Base-by-base conservation (phyloP, 768 basidiomycete genomes). In the Agrocybe pediades region DNA sequence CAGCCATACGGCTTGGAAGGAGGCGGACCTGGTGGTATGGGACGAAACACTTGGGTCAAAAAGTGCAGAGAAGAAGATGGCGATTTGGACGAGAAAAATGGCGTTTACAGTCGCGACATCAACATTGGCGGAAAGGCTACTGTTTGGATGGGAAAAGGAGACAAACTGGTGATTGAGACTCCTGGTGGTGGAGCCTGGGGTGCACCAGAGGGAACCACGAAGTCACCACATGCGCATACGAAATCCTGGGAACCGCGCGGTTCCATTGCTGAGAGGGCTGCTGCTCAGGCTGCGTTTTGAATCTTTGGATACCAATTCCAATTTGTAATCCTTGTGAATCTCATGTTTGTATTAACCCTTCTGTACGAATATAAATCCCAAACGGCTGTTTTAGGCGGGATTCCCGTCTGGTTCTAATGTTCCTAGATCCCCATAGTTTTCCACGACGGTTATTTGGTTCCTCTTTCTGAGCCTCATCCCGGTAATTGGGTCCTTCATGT, bases 131-230 rank as follows among this genome's bases (percentile, higher is more conserved):
- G 92, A 9, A 95, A 95, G 68, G 90, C 87, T 41, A 89, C 88
- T 1, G 80, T 94, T 45, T 83, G 81, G 74, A 94, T 95, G 88
- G 90, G 91, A 30, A 90, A 92, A 62, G 90, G 92, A 6, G 94
- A 97, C 65, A 75, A 78, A 46, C 66, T 97, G 54, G 60, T 87
- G 53, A 84, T 96, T 45, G 86, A 94, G 72, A 95, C 95, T 0
- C 95, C 95, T 0, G 95, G 95, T 0, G 95, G 88, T 8, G 95
- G 95, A 6, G 95, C 85, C 2, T 96, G 90, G 90, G 94, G 94
- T 1, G 65, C 57, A 15, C 59, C 62, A 9, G 74, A 74, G 50
- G 70, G 56, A 41, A 58, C 45, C 52, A 63, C 55, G 62, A 72
- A 71, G 58, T 58, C 51, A 27, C 44, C 47, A n/a, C 54, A 55